Evolutionary conservation across 1,284 basidiomycete species (phyloP).

Genomic region (Melanopsichium pennsylvanicum): DNA sequence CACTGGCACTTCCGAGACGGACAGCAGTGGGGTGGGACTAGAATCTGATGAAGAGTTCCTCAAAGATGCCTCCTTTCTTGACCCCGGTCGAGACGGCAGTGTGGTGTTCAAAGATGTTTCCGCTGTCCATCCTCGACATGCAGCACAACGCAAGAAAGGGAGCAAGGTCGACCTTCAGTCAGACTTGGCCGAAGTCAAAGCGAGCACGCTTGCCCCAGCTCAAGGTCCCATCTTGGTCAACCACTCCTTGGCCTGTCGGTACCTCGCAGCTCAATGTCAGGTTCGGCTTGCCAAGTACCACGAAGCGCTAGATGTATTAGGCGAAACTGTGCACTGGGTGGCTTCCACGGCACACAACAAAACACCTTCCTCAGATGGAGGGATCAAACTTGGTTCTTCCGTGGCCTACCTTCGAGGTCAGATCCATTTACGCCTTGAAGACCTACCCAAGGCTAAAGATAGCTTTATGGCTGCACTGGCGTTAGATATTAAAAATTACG

Average conservation of each 20-base stretch:
- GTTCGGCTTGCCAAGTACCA: conserved; percentile 91
- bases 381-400: conserved; percentile 65
- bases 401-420: conserved; percentile 90
- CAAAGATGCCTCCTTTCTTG: conserved; percentile 5
- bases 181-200: conserved; percentile 38
- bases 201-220: conserved; percentile 15
- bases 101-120: conserved; percentile 6
- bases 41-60: conserved; percentile 25
- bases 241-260: conserved; percentile 56
- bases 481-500: conserved; percentile 96
- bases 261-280: conserved; percentile 84
- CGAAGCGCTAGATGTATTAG: conserved; percentile 91
- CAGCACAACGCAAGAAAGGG: background rate
- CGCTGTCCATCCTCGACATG: background rate
- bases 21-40: conserved; percentile 9
- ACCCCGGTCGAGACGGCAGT: conserved; percentile 5
- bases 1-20: conserved; percentile 38
- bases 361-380: conserved; percentile 62
- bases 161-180: conserved; percentile 14
- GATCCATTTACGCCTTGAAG: conserved; percentile 90
- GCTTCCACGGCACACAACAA: conserved; percentile 35
- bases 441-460: conserved; percentile 85
- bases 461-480: conserved; percentile 93
- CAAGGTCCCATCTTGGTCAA: conserved; percentile 56
- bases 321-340: conserved; percentile 67